These are phyloP conservation scores for Carex parvula DNA, from an alignment of 176 grass and related monocot species.

Conservation along the genomic window DNA sequence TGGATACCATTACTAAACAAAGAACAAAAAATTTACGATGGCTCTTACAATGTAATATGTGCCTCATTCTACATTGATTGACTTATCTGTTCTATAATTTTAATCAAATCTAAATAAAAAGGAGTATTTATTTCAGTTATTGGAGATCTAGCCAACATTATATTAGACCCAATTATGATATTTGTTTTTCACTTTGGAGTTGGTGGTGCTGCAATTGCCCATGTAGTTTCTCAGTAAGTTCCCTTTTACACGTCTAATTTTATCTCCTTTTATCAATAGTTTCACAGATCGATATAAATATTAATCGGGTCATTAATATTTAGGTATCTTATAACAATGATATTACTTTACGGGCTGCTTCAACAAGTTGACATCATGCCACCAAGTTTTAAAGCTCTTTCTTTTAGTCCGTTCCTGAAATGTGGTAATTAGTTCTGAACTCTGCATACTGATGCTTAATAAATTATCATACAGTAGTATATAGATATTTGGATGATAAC, in stretches of 20 bases:
- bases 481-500: not conserved
- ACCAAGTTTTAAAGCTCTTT: conserved; percentile 51
- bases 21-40: not conserved
- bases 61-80: not conserved
- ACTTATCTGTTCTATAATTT: not conserved
- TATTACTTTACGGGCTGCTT: conserved; percentile 63
- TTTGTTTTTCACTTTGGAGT: conserved; percentile 82
- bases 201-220: conserved; percentile 81
- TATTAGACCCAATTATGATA: conserved; percentile 93
- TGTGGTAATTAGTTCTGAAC: conserved; percentile 45
- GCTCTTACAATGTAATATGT: not conserved
- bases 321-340: conserved; percentile 75
- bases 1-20: not conserved
- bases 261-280: not conserved
- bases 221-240: conserved; percentile 97
- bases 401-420: conserved; percentile 70
- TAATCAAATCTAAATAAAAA: not conserved
- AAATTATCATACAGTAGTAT: not conserved
- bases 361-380: conserved; percentile 54
- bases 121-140: conserved; percentile 37
- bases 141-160: conserved; percentile 74
- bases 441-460: not conserved
- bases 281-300: not conserved
- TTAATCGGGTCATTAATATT: conserved; percentile 12
- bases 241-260: not conserved